Evolutionary conservation across 1,139 yeast genomes (phyloP), one percentile per base, ranked within the genome.

Genomic region (Candida gigantensis): DNA sequence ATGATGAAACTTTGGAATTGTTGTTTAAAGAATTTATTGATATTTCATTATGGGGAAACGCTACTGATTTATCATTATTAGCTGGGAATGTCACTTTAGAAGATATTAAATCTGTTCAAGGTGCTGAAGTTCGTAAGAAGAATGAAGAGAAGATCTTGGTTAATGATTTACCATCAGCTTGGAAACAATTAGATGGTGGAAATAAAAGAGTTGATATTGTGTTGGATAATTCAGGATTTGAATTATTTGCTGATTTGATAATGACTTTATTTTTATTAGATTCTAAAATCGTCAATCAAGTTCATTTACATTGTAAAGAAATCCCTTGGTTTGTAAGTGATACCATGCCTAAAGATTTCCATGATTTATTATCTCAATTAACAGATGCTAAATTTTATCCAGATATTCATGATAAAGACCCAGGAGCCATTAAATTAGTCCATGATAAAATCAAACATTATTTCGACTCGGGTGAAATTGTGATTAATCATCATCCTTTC

Each of bases 281-380:
- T 51, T 65, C 88, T 12, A 73, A 76, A 16, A 59, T 90, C 27
- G 81, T 79, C 12, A 62, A 68, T 17, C 66, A 74, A 36, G 78
- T 92, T 42, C 83, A 81, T 18, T 70, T 94, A 47, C 98, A 94
- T 60, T 89, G 95, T 48, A 92, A 92, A 62, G 79, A 81, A 40
- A 75, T 88, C 45, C 97, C 98, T 27, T 92, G 97, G 95, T 90
- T 92, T 81, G 98, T 92, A 14, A 86, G 96, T 51, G 99, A 92
- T 58, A 94, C 94, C 10, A 80, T 89, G 77, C 78, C 87, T 17
- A 80, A 81, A 49, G 99, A 92, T 60, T 79, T 87, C 46, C 69
- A 71, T 31, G 62, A 72, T 28, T 66, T 89, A 39, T 54, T 88
- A 23, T 52, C 63, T 23, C 88, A 87, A 51, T 68, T 92, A 50